Percentiles rank a stretch among this genome's conserved stretches.
Conservation (phyloP, 2,329 filamentous ascomycete species). For the Aspergillus jensenii region DNA sequence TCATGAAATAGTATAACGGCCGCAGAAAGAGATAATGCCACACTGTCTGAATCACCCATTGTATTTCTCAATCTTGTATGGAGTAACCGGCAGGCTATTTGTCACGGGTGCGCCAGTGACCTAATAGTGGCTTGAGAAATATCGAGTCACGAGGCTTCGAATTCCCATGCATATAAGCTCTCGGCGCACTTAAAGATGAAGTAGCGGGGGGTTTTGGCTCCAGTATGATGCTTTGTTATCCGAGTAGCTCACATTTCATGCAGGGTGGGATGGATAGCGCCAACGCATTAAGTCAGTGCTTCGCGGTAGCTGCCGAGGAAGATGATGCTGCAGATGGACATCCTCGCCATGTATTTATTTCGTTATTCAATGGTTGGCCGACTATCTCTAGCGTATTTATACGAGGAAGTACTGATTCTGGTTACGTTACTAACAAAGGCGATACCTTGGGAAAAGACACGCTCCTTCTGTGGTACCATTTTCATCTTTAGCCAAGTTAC, state of each 20-base stretch:
- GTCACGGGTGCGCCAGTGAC: background rate
- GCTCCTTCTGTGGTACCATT: background rate
- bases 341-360: background rate
- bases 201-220: background rate
- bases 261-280: background rate
- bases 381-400: background rate
- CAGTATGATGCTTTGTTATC: background rate
- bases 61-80: background rate
- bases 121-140: background rate
- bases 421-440: background rate
- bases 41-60: background rate
- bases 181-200: background rate
- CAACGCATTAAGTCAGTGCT: background rate
- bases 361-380: background rate
- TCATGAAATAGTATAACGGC: slow-evolving; percentile 2
- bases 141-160: background rate
- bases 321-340: background rate
- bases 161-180: background rate
- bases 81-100: background rate
- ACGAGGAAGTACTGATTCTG: background rate
- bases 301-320: background rate
- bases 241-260: background rate
- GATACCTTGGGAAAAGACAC: background rate
- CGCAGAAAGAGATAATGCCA: background rate
- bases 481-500: background rate